Evolutionary conservation across 1,139 yeast species (phyloP).

Genomic region (Lodderomyces oxycetoniae): DNA sequence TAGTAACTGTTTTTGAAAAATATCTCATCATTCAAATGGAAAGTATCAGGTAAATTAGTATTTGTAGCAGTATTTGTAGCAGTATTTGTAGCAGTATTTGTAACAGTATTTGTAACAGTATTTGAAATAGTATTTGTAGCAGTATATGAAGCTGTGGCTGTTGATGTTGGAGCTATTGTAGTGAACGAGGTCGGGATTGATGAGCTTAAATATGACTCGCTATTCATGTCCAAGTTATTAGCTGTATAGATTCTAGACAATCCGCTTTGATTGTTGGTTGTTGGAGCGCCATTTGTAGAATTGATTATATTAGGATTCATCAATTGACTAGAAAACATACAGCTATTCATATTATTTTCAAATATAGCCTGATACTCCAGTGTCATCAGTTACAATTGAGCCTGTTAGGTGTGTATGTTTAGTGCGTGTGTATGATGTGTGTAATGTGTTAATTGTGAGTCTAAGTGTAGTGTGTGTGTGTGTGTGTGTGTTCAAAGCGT

Average conservation of each 20-base stretch:
- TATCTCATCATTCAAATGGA: conserved; percentile 21
- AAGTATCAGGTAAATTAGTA: conserved; percentile 14
- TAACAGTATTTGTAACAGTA: neutral
- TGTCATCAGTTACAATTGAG: conserved; percentile 8
- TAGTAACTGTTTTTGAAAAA: conserved; percentile 15
- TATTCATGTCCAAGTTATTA: conserved; percentile 2
- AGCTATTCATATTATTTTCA: conserved; percentile 6
- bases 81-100: neutral
- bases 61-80: neutral
- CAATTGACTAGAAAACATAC: conserved; percentile 3
- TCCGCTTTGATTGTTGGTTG: no score
- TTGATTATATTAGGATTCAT: no score
- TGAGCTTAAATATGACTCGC: conserved; percentile 1
- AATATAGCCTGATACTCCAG: conserved; percentile 14
- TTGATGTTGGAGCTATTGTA: conserved; percentile 3
- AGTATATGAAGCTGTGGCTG: neutral
- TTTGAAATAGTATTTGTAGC: no score
- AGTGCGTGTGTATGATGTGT: neutral
- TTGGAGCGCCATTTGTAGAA: no score
- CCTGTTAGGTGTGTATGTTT: neutral
- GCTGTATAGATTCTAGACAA: neutral
- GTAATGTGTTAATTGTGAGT: neutral
- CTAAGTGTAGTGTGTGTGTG: neutral
- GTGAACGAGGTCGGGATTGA: neutral
- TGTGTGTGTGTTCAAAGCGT: neutral